Evolutionary conservation across 2,329 filamentous ascomycete genomes (phyloP).

Genomic region (Fusarium miscanthi): DNA sequence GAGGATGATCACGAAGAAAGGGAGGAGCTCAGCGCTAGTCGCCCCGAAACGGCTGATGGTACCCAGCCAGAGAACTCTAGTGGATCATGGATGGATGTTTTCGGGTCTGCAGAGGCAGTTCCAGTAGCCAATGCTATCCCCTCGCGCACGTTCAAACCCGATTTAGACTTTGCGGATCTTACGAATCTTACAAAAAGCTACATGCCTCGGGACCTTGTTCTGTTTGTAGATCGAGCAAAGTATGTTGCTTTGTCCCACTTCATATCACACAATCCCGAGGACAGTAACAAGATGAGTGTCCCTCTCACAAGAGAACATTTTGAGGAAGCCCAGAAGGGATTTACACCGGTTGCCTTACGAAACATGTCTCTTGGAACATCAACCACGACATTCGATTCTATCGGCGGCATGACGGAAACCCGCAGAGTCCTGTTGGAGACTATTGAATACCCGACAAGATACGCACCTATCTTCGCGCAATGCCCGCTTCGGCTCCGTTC

Average conservation of each 20-base stretch:
- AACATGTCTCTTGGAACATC: conserved; percentile 95
- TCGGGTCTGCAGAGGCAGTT: conserved; percentile 83
- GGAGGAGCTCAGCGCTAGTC: conserved; percentile 57
- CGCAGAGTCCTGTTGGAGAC: conserved; percentile 92
- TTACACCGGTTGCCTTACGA: conserved; percentile 92
- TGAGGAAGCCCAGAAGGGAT: conserved; percentile 86
- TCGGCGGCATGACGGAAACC: conserved; percentile 87
- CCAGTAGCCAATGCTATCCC: background rate
- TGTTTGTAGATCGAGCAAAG: conserved; percentile 71
- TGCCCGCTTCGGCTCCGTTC: conserved; percentile 95
- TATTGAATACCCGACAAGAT: conserved; percentile 95
- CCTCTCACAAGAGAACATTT: conserved; percentile 66
- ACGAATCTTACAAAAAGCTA: conserved; percentile 63
- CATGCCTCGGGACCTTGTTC: conserved; percentile 92
- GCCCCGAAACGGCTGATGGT: conserved; percentile 68
- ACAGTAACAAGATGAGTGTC: background rate
- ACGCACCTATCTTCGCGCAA: conserved; percentile 96
- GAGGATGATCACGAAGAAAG: conserved; percentile 53
- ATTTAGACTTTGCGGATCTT: background rate
- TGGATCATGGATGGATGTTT: conserved; percentile 85
- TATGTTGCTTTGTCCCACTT: background rate
- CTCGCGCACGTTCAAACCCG: background rate
- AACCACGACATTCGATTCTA: conserved; percentile 90
- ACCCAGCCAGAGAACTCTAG: conserved; percentile 44
- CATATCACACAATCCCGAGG: background rate